phyloP scores from a whole-genome alignment of 2,329 filamentous ascomycete species.

The Penicillium hordei region DNA sequence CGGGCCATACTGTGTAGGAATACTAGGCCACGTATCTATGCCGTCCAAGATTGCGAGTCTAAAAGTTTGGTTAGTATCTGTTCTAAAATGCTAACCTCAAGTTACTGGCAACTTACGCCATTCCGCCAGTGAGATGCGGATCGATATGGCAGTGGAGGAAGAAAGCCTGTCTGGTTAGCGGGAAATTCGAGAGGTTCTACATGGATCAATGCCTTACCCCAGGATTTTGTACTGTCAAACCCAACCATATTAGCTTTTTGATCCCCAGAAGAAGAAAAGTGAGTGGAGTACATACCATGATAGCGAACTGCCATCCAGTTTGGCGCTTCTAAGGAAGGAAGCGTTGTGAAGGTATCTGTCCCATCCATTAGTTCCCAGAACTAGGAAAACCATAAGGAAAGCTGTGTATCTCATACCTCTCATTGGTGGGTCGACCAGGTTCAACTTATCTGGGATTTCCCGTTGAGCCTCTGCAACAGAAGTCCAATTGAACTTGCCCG shows the following conservation, averaged over 20 bases:
- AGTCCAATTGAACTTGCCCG: constrained; percentile 4
- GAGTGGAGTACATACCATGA: background rate
- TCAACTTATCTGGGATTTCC: constrained; percentile 3
- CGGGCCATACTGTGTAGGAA: constrained; percentile 1
- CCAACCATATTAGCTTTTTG: background rate
- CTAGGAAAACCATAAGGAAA: background rate
- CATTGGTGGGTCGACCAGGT: constrained; percentile 5
- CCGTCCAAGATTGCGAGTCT: constrained; percentile 4
- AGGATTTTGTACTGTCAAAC: background rate
- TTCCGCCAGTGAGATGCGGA: constrained; percentile 6
- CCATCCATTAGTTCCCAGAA: background rate
- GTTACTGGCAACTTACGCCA: background rate
- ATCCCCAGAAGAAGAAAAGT: background rate
- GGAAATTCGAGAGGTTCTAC: background rate
- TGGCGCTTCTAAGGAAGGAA: background rate
- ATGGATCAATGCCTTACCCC: background rate
- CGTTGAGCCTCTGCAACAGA: constrained; percentile 2
- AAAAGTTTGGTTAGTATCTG: background rate
- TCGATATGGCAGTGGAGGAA: constrained; percentile 9
- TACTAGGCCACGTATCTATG: background rate
- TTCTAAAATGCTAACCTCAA: background rate
- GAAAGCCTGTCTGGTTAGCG: constrained; percentile 2
- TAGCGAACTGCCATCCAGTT: constrained; percentile 8
- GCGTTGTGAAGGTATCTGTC: constrained; percentile 4
- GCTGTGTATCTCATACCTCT: constrained; percentile 1